Evolutionary conservation across 805 yeast genomes (phyloP).

Genomic region (Candida caryicola): DNA sequence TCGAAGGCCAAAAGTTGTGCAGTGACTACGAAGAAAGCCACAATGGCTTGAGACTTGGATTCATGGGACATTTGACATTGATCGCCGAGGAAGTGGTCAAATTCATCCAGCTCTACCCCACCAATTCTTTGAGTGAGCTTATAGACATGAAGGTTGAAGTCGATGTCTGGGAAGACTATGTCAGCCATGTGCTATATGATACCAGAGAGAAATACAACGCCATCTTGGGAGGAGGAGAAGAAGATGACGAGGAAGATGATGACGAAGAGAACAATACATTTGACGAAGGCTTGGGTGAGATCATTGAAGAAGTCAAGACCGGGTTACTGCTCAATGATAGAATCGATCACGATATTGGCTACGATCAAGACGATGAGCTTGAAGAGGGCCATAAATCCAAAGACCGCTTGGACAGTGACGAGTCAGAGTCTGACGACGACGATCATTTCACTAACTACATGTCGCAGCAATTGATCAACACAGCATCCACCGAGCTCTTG

Average conservation of each 20-base stretch:
- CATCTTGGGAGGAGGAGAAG: constrained; percentile 77
- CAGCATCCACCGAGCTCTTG: constrained; percentile 36
- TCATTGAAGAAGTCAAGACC: constrained; percentile 35
- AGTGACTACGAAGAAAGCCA: constrained; percentile 24
- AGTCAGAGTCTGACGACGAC: constrained; percentile 41
- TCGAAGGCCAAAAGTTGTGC: constrained; percentile 44
- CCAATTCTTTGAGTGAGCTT: constrained; percentile 33
- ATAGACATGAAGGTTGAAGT: constrained; percentile 39
- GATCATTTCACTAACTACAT: constrained; percentile 70
- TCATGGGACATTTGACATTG: constrained; percentile 31
- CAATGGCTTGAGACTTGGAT: constrained; percentile 27
- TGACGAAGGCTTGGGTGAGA: constrained; percentile 38
- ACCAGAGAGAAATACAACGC: constrained; percentile 94
- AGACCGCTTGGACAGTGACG: constrained; percentile 25
- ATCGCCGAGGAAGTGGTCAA: constrained; percentile 33
- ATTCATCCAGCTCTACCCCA: constrained; percentile 32
- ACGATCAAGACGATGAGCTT: constrained; percentile 31
- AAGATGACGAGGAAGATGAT: constrained; percentile 39
- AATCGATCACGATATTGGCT: constrained; percentile 29
- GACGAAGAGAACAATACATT: constrained; percentile 24
- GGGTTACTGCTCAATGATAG: constrained; percentile 31
- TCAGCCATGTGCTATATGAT: constrained; percentile 76
- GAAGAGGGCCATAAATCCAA: constrained; percentile 20
- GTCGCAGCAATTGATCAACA: constrained; percentile 68
- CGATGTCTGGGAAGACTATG: constrained; percentile 75